Percentiles rank a stretch among this genome's conserved stretches.
Conservation (phyloP, 768 basidiomycete genomes). For the Hygrocybe punicea region DNA sequence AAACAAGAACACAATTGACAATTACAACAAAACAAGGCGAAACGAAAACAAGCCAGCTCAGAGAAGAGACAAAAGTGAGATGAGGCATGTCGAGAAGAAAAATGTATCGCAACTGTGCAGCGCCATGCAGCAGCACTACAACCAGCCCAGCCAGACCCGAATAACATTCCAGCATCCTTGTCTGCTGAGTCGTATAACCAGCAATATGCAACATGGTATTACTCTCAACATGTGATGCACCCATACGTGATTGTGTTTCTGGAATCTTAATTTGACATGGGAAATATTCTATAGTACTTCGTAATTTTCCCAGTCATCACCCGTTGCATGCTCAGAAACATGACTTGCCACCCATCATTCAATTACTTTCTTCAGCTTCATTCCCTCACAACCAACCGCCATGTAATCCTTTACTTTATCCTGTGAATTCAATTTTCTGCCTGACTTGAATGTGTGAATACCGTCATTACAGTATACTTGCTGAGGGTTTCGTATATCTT, state of each 20-base stretch:
- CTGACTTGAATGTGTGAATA: conserved; percentile 18
- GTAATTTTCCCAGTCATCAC: conserved; percentile 12
- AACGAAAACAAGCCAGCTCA: too few species aligned
- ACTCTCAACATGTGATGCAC: not conserved
- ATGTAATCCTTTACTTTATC: conserved; percentile 18
- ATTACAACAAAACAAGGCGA: too few species aligned
- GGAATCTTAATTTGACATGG: not conserved
- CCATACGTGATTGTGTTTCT: not conserved
- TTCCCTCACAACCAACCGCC: conserved; percentile 11
- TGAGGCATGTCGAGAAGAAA: too few species aligned
- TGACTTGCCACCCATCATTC: conserved; percentile 19
- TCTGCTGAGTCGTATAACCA: too few species aligned
- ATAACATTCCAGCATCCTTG: too few species aligned
- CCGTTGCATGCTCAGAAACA: conserved; percentile 11
- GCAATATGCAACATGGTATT: too few species aligned
- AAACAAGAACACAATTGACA: conserved; percentile 1
- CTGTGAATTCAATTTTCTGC: conserved; percentile 15
- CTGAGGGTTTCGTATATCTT: not conserved
- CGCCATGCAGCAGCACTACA: too few species aligned
- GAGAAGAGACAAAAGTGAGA: too few species aligned
- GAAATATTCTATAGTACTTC: not conserved
- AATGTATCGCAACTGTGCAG: too few species aligned
- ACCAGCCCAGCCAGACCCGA: too few species aligned
- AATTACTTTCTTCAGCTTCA: conserved; percentile 11
- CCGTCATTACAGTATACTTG: conserved; percentile 15